A percentile compares a stretch with the other conserved stretches of the same genome.
Evolutionary conservation across 75 land plant genomes (phyloP).

Genomic region (Azolla pinnata): DNA sequence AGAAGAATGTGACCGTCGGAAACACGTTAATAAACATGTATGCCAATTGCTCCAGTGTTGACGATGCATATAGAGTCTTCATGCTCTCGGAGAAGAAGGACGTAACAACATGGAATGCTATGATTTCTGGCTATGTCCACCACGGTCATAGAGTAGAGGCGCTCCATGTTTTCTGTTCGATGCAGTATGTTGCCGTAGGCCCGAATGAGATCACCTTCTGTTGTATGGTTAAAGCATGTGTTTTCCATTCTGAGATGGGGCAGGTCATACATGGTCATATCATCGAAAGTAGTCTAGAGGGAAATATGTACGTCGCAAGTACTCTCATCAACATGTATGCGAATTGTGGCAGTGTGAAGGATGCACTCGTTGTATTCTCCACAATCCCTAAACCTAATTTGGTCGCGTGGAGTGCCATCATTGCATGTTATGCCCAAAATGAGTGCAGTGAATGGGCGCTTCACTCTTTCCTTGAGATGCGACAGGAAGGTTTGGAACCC

Average conservation of each 20-base stretch:
- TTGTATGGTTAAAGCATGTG: slow-evolving; percentile 47
- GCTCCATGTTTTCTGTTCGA: slow-evolving; percentile 32
- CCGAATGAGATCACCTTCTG: slow-evolving; percentile 36
- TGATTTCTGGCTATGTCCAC: slow-evolving; percentile 46
- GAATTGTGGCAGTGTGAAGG: slow-evolving; percentile 49
- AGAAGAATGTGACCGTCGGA: slow-evolving; percentile 32
- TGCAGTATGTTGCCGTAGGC: slow-evolving; percentile 25
- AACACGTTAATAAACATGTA: slow-evolving; percentile 57
- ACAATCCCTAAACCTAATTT: slow-evolving; percentile 33
- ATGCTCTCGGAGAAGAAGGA: slow-evolving; percentile 27
- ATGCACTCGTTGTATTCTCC: slow-evolving; percentile 34
- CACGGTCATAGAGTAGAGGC: slow-evolving; percentile 41
- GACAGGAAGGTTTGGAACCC: slow-evolving; percentile 24
- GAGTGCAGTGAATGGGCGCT: slow-evolving; percentile 21
- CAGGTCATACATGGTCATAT: slow-evolving; percentile 12
- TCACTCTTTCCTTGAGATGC: slow-evolving; percentile 47
- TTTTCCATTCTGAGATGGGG: slow-evolving; percentile 37
- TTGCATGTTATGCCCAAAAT: slow-evolving; percentile 58
- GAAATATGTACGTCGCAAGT: neutral
- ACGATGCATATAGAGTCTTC: slow-evolving; percentile 25
- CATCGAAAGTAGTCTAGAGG: neutral
- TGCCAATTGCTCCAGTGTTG: slow-evolving; percentile 43
- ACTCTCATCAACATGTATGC: slow-evolving; percentile 28
- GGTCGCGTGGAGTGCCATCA: slow-evolving; percentile 50
- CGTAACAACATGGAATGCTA: slow-evolving; percentile 51